These are phyloP conservation scores for Sarocladiaceae sp. DNA, from an alignment of 2,329 filamentous ascomycete species.

Conservation along the genomic window DNA sequence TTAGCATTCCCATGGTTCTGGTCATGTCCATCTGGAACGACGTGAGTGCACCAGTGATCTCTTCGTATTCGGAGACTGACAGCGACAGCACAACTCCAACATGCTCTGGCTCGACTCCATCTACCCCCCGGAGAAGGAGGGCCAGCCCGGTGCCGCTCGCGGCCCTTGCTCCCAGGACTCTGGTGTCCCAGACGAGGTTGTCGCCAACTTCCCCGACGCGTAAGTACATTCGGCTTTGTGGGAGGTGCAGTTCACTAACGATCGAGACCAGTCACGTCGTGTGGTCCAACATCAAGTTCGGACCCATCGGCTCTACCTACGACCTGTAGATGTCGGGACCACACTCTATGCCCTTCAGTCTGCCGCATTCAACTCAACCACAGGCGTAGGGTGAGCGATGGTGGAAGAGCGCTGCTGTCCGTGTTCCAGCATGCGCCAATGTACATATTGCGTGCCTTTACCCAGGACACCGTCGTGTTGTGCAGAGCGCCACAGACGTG, in stretches of 20 bases:
- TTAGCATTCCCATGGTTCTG: constrained; percentile 55
- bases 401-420: not conserved
- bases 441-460: constrained; percentile 1
- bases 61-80: not conserved
- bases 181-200: constrained; percentile 19
- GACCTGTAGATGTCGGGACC: not conserved
- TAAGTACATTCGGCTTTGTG: constrained; percentile 8
- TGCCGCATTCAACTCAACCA: not conserved
- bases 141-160: constrained; percentile 18
- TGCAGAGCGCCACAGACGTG: not conserved
- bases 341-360: not conserved
- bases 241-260: no score
- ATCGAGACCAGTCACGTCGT: constrained; percentile 24
- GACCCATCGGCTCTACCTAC: constrained; percentile 29
- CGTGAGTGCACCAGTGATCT: constrained; percentile 16
- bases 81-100: constrained; percentile 41
- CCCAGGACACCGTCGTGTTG: not conserved
- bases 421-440: no score
- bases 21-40: constrained; percentile 53
- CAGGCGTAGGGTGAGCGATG: not conserved
- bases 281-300: constrained; percentile 43
- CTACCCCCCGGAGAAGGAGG: constrained; percentile 37
- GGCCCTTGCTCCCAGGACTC: constrained; percentile 19
- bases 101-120: constrained; percentile 66
- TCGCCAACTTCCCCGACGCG: constrained; percentile 14